Percentiles rank a stretch among this genome's conserved stretches.
Evolutionary conservation across 306 rosid genomes (phyloP).

Genomic region (Malus asiatica): DNA sequence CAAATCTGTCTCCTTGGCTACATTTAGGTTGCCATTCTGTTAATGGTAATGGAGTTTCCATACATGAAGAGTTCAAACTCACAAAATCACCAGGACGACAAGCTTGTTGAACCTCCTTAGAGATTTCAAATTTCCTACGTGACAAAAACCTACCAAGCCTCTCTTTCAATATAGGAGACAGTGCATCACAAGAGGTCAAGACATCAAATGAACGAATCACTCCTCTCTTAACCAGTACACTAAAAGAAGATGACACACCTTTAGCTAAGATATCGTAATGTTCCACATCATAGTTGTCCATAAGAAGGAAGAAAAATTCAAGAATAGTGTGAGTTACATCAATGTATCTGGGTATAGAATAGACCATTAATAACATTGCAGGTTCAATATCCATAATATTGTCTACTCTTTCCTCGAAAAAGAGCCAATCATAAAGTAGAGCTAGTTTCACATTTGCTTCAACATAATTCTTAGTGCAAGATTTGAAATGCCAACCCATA

Average conservation of each 20-base stretch:
- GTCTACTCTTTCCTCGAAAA: conserved; percentile 52
- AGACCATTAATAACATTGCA: conserved; percentile 63
- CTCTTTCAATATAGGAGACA: conserved; percentile 37
- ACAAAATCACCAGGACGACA: not conserved
- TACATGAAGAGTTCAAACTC: not conserved
- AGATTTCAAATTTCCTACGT: not conserved
- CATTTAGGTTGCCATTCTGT: not conserved
- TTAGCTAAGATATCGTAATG: conserved; percentile 34
- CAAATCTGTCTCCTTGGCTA: not conserved
- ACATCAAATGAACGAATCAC: conserved; percentile 53
- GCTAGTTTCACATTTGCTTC: conserved; percentile 59
- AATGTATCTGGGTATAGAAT: conserved; percentile 51
- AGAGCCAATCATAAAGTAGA: conserved; percentile 87
- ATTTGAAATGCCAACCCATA: conserved; percentile 74
- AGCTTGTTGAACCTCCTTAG: not conserved
- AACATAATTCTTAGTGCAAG: conserved; percentile 40
- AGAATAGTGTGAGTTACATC: conserved; percentile 55
- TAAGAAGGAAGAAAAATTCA: conserved; percentile 60
- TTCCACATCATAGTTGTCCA: conserved; percentile 62
- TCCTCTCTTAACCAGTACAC: conserved; percentile 36
- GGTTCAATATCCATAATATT: conserved; percentile 85
- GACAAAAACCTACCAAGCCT: conserved; percentile 16
- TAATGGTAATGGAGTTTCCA: conserved; percentile 3
- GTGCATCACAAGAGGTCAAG: conserved; percentile 41
- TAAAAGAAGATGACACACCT: conserved; percentile 59